These are phyloP conservation scores for Salvia hispanica DNA, from an alignment of 257 asterid genomes.

Conservation along the genomic window DNA sequence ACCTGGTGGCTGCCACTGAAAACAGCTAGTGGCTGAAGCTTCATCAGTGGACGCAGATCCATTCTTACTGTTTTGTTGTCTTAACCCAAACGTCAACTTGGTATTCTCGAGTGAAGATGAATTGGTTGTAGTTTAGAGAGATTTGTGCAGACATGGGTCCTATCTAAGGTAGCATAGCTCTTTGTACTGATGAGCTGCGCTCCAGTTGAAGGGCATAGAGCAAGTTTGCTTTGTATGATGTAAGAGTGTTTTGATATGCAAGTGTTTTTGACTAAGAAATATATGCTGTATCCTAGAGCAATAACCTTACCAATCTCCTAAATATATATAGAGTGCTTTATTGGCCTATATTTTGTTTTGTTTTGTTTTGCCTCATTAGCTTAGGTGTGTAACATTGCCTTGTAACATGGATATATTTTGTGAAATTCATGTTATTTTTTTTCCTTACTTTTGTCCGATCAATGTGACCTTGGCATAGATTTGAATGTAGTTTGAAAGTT, in stretches of 20 bases:
- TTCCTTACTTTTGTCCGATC: too few relatives aligned
- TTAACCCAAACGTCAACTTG: conserved; percentile 37
- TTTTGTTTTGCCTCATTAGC: neutral
- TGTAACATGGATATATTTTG: neutral
- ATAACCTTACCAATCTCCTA: neutral
- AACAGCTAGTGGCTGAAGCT: conserved; percentile 27
- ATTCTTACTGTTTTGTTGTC: conserved; percentile 29
- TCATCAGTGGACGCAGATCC: conserved; percentile 32
- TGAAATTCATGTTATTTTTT: too few relatives aligned
- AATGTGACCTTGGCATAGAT: too few relatives aligned
- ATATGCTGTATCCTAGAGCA: conserved; percentile 16
- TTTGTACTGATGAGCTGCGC: too few relatives aligned
- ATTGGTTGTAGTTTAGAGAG: conserved; percentile 40
- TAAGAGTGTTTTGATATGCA: conserved; percentile 23
- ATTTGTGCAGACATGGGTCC: conserved; percentile 45
- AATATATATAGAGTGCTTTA: neutral
- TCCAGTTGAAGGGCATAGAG: conserved; percentile 30
- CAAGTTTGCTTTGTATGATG: conserved; percentile 32
- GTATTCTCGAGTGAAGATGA: conserved; percentile 41
- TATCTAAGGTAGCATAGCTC: too few relatives aligned
- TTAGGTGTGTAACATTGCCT: neutral
- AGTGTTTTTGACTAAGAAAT: conserved; percentile 25
- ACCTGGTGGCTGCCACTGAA: conserved; percentile 35
- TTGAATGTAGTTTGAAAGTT: too few relatives aligned
- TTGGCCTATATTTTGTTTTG: neutral